Conservation (phyloP, 345 rosid genomes). For the Brassica incana region DNA sequence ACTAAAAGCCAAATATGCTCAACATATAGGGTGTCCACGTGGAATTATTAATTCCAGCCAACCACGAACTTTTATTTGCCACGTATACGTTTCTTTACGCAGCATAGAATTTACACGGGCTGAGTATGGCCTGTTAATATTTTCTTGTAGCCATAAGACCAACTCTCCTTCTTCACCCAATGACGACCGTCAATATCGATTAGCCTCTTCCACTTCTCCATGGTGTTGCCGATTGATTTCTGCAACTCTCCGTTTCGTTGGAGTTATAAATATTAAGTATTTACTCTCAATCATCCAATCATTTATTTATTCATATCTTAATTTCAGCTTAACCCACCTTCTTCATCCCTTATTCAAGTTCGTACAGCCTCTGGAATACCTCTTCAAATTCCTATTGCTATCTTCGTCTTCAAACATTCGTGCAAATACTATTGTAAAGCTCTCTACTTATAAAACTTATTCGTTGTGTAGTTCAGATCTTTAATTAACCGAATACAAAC, state of each 20-base stretch:
- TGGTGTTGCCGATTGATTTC: neutral
- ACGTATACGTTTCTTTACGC: neutral
- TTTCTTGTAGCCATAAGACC: neutral
- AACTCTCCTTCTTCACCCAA: neutral
- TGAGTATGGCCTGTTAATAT: neutral
- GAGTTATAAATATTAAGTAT: neutral
- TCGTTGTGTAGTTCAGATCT: neutral
- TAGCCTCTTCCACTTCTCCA: neutral
- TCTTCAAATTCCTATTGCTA: neutral
- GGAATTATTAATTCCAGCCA: neutral
- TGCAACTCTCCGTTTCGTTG: neutral
- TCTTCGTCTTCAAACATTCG: neutral
- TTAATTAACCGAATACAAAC: conserved; percentile 19
- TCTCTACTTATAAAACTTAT: neutral
- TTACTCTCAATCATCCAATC: too few species aligned
- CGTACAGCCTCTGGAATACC: neutral
- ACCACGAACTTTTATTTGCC: neutral
- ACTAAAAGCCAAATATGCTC: too few species aligned
- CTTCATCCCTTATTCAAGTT: too few species aligned
- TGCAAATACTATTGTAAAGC: neutral
- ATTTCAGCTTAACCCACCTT: too few species aligned
- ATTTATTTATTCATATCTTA: too few species aligned
- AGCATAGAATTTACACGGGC: neutral
- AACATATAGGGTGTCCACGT: neutral
- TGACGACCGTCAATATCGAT: neutral